Conservation (phyloP, 192 early-diverging fungal species). For the Mortierella antarctica region DNA sequence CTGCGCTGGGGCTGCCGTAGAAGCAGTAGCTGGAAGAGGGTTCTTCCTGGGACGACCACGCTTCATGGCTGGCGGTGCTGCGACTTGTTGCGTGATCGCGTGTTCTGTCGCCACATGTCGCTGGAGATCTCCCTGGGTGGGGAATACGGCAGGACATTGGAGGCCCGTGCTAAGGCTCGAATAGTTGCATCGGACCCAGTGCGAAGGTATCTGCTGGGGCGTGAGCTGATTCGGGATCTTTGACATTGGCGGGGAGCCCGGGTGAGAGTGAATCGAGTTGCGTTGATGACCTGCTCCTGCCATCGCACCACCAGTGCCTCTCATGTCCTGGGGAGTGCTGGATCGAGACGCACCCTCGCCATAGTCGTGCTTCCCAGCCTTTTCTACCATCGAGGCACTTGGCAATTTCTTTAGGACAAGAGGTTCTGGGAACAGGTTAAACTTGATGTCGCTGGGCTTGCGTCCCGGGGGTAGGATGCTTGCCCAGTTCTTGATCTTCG, state of each 20-base stretch:
- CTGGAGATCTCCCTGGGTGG: constrained; percentile 35
- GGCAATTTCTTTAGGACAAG: constrained; percentile 44
- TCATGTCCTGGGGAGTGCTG: constrained; percentile 28
- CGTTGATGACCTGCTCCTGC: constrained; percentile 9
- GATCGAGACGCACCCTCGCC: constrained; percentile 24
- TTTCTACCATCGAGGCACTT: constrained; percentile 51
- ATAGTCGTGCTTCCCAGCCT: constrained; percentile 39
- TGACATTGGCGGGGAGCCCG: constrained; percentile 22
- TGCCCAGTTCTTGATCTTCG: constrained; percentile 76
- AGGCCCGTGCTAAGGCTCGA: constrained; percentile 35
- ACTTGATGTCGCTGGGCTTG: constrained; percentile 42
- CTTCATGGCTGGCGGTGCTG: constrained; percentile 47
- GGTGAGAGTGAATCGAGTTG: constrained; percentile 36
- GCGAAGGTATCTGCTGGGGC: constrained; percentile 14
- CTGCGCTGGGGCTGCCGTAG: not conserved
- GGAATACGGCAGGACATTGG: constrained; percentile 42
- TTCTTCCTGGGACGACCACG: constrained; percentile 47
- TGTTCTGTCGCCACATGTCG: constrained; percentile 42
- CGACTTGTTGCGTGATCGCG: constrained; percentile 25
- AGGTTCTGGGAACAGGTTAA: constrained; percentile 45
- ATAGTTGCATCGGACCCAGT: constrained; percentile 51
- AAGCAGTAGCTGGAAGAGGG: constrained; percentile 13
- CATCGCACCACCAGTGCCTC: not conserved
- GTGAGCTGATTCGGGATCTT: constrained; percentile 7
- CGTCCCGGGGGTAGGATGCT: constrained; percentile 62